Evolutionary conservation across 345 rosid genomes (phyloP).

Genomic region (Boechera stricta): DNA sequence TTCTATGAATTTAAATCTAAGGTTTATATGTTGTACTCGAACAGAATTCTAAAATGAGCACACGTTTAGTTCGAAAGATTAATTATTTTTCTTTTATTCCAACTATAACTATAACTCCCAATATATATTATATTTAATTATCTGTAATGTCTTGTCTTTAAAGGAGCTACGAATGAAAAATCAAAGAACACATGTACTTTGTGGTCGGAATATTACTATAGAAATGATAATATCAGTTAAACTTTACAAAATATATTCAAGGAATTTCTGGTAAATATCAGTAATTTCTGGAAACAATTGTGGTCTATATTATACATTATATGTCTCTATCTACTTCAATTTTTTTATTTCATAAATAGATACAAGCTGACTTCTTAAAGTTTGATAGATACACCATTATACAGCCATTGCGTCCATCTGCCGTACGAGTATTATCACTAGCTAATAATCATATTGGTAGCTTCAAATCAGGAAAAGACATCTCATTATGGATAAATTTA

Average conservation of each 20-base stretch:
- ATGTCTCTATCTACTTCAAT: background rate
- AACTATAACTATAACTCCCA: background rate
- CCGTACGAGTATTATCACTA: conserved; percentile 25
- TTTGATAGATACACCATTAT: background rate
- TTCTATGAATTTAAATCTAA: conserved; percentile 3
- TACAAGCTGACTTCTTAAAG: conserved; percentile 15
- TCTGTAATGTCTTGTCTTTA: background rate
- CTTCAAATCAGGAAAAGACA: conserved; percentile 24
- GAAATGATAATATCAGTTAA: background rate
- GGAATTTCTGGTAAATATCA: no score
- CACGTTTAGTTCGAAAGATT: conserved; percentile 6
- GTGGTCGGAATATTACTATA: background rate
- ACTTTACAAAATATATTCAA: no score
- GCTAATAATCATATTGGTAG: conserved; percentile 14
- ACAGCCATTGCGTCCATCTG: conserved; percentile 10
- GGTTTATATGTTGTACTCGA: conserved; percentile 8
- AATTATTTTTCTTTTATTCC: background rate
- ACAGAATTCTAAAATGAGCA: conserved; percentile 3
- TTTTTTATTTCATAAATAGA: background rate
- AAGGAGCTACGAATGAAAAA: conserved; percentile 4
- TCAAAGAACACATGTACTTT: background rate
- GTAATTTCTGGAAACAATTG: background rate
- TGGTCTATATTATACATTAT: background rate
- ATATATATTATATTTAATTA: background rate
- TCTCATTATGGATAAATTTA: conserved; percentile 16